Evolutionary conservation across 73 alveolate species (phyloP).

Genomic region (Uronychia binucleata): DNA sequence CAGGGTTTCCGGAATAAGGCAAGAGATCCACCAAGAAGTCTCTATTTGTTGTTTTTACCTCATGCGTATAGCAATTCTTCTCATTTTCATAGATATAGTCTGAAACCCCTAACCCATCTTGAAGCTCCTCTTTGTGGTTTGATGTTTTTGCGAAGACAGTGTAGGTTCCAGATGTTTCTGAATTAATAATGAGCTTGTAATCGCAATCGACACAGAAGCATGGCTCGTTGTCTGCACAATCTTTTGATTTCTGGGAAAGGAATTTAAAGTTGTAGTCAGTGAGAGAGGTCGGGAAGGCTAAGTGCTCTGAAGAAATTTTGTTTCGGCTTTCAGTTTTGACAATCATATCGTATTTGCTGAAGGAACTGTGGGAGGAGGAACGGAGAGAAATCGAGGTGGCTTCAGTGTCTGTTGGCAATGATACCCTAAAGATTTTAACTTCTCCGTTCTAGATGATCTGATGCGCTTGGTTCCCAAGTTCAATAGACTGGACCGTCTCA

Average conservation of each 20-base stretch:
- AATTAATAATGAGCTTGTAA: constrained; percentile 39
- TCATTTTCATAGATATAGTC: constrained; percentile 13
- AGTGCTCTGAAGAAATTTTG: not conserved
- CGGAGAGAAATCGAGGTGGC: not conserved
- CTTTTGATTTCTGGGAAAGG: not conserved
- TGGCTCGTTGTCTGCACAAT: not conserved
- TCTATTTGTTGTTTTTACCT: constrained; percentile 8
- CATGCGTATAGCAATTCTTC: not conserved
- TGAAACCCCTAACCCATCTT: not conserved
- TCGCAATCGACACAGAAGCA: constrained; percentile 68
- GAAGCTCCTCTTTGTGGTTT: constrained; percentile 2
- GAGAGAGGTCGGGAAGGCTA: not conserved
- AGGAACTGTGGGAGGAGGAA: not conserved
- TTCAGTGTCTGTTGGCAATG: not conserved
- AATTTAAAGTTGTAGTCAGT: not conserved
- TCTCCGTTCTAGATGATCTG: not conserved
- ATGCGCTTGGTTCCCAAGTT: not conserved
- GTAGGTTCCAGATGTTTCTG: constrained; percentile 19
- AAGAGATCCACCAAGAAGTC: constrained; percentile 22
- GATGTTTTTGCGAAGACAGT: constrained; percentile 13
- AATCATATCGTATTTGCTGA: not conserved
- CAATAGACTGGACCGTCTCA: not conserved
- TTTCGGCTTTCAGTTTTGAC: not conserved
- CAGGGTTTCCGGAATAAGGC: constrained; percentile 47
- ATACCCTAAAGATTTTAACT: no score